A percentile compares a stretch with the other conserved stretches of the same genome.
Conservation (phyloP, 148 eudicot genomes). For the Drosera capensis region DNA sequence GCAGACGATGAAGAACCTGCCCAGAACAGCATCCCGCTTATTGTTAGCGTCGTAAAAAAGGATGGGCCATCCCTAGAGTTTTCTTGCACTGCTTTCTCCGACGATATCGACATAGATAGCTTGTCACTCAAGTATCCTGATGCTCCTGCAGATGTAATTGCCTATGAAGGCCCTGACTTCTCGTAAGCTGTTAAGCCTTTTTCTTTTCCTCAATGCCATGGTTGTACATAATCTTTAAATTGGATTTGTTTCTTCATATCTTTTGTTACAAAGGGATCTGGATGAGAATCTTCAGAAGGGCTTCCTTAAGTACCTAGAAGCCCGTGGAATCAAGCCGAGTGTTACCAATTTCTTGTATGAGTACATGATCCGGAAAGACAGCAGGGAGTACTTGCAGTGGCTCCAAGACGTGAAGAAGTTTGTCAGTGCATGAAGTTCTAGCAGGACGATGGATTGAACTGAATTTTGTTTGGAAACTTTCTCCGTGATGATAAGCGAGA, state of each 20-base stretch:
- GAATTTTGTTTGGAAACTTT: too few relatives aligned
- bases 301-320: constrained; percentile 55
- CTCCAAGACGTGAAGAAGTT: constrained; percentile 43
- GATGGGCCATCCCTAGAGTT: constrained; percentile 35
- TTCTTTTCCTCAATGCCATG: background rate
- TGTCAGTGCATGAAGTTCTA: constrained; percentile 35
- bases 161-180: constrained; percentile 63
- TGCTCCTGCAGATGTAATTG: constrained; percentile 30
- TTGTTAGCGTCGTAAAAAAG: constrained; percentile 37
- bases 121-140: constrained; percentile 38
- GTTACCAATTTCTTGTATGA: constrained; percentile 48
- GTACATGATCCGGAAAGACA: constrained; percentile 53
- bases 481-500: too few relatives aligned
- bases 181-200: constrained; percentile 21
- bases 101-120: constrained; percentile 41
- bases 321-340: constrained; percentile 55
- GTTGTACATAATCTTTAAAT: background rate
- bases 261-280: constrained; percentile 31
- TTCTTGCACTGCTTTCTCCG: constrained; percentile 37
- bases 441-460: too few relatives aligned
- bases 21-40: constrained; percentile 29
- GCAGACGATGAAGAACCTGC: constrained; percentile 15
- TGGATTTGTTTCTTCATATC: background rate
- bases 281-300: constrained; percentile 76
- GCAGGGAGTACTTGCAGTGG: constrained; percentile 45